phyloP scores from a whole-genome alignment of 305 asterid species.

The Solanum aculeatissimum region DNA sequence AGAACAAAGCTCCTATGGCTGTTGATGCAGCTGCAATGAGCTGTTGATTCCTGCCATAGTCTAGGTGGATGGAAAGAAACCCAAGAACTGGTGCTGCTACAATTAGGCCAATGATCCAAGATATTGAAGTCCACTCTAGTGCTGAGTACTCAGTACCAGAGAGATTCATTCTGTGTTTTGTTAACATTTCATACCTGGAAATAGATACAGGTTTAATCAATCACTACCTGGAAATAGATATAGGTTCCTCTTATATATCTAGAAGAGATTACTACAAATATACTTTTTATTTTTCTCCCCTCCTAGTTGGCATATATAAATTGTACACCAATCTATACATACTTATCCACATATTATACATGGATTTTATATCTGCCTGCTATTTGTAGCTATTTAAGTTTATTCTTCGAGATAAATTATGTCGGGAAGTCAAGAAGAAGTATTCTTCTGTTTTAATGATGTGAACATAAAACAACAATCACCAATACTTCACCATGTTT shows the following conservation, averaged over 20 bases:
- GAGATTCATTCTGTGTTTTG: slow-evolving; percentile 34
- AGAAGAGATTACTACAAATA: no score
- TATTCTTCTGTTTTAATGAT: neutral
- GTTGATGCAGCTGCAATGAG: slow-evolving; percentile 64
- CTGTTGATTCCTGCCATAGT: slow-evolving; percentile 50
- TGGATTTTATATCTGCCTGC: neutral
- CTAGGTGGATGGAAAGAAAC: slow-evolving; percentile 53
- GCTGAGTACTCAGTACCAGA: slow-evolving; percentile 42
- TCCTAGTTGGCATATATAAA: neutral
- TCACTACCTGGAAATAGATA: neutral
- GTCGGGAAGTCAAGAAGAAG: neutral
- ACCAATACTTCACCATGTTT: neutral
- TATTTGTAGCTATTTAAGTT: neutral
- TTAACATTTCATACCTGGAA: slow-evolving; percentile 57
- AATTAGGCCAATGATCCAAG: slow-evolving; percentile 70
- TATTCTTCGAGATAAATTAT: neutral
- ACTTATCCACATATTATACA: neutral
- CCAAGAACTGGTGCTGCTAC: slow-evolving; percentile 64
- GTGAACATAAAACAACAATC: neutral
- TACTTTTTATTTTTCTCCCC: neutral
- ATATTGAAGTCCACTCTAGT: slow-evolving; percentile 68
- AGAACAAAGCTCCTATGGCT: slow-evolving; percentile 69
- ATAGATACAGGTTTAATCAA: neutral
- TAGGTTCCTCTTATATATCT: no score
- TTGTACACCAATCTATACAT: neutral